phyloP scores from a whole-genome alignment of 2,329 filamentous ascomycete species.

The Calonectria honghensis region DNA sequence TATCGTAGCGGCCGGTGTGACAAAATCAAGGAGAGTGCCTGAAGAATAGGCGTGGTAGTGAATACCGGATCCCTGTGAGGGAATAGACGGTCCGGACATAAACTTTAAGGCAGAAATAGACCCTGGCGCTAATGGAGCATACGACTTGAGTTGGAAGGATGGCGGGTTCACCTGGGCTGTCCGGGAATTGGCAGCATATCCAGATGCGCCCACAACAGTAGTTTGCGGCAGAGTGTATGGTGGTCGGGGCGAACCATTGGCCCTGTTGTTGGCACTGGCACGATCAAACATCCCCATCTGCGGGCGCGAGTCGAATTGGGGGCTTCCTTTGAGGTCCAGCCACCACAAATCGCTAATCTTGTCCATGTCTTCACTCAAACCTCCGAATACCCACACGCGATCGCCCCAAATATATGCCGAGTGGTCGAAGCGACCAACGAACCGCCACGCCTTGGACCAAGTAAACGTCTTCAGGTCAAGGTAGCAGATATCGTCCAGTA shows the following conservation, averaged over 20 bases:
- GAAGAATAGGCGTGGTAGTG: conserved; percentile 98
- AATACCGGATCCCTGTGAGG: conserved; percentile 90
- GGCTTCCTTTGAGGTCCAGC: conserved; percentile 93
- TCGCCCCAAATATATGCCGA: conserved; percentile 95
- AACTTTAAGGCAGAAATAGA: conserved; percentile 94
- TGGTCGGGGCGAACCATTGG: conserved; percentile 71
- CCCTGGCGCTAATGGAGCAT: conserved; percentile 90
- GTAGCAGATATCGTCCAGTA: conserved; percentile 97
- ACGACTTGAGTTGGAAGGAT: conserved; percentile 80
- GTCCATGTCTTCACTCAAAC: conserved; percentile 96
- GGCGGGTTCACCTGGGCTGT: conserved; percentile 80
- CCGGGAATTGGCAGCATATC: conserved; percentile 81
- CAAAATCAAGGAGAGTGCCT: conserved; percentile 93
- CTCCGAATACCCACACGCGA: conserved; percentile 96
- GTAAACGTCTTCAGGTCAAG: conserved; percentile 98
- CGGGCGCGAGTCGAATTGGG: conserved; percentile 85
- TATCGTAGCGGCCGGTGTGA: conserved; percentile 92
- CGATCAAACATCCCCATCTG: conserved; percentile 73
- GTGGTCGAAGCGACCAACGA: conserved; percentile 96
- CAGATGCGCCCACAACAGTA: conserved; percentile 74
- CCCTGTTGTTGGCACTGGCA: conserved; percentile 62
- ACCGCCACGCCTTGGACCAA: conserved; percentile 97
- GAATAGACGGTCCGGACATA: conserved; percentile 85
- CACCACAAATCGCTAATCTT: conserved; percentile 97
- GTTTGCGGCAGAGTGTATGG: conserved; percentile 70